phyloP scores from a whole-genome alignment of 2,329 filamentous ascomycete species.

The Shiraia bambusicola region DNA sequence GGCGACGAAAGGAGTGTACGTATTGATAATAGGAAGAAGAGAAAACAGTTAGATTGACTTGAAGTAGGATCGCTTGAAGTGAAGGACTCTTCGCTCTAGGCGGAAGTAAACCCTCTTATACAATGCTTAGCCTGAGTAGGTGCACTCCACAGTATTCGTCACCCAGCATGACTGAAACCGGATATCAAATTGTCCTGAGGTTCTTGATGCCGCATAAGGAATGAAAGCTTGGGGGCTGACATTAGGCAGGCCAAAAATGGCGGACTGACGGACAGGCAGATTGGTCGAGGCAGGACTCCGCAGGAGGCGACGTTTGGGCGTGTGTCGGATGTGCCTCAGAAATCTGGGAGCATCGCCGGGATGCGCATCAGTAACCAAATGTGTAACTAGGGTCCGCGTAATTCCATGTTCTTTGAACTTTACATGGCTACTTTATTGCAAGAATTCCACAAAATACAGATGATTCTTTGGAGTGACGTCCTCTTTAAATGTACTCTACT shows the following conservation, averaged over 20 bases:
- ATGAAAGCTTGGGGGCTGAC: constrained; percentile 11
- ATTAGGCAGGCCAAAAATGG: constrained; percentile 15
- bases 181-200: constrained; percentile 30
- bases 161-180: constrained; percentile 36
- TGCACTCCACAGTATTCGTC: constrained; percentile 5
- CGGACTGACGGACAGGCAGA: constrained; percentile 9
- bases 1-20: constrained; percentile 37
- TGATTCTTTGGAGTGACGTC: too few species aligned
- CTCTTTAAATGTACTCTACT: background rate
- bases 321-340: constrained; percentile 28
- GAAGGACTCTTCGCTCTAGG: constrained; percentile 15
- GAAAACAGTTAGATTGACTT: constrained; percentile 17
- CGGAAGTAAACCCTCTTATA: constrained; percentile 26
- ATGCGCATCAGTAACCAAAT: constrained; percentile 14
- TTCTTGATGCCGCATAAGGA: constrained; percentile 23
- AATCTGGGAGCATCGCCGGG: constrained; percentile 8
- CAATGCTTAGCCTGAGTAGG: constrained; percentile 14
- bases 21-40: constrained; percentile 13
- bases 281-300: constrained; percentile 15
- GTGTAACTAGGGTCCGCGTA: too few species aligned
- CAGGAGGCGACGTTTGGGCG: constrained; percentile 16
- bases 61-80: constrained; percentile 17
- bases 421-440: too few species aligned
- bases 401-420: too few species aligned
- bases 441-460: too few species aligned